Base-by-base conservation (phyloP, 495 filamentous ascomycete genomes). In the Cercophora sp. region DNA sequence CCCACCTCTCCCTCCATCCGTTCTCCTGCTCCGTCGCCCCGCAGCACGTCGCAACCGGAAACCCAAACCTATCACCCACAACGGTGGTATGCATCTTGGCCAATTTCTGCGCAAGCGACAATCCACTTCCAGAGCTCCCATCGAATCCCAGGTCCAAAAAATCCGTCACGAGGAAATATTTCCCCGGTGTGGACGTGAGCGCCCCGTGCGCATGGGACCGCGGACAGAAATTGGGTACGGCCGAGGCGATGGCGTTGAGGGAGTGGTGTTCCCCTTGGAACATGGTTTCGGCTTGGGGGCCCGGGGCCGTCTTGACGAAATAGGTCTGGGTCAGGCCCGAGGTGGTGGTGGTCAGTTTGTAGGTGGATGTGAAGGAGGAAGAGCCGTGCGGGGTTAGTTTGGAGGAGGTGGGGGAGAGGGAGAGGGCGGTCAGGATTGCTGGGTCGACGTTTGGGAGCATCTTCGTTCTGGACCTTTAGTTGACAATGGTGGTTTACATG, bases 11-110 rank as follows among this genome's bases (percentile, higher is more conserved):
- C 42, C 68, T 75, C 60, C 75, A 91, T 2, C 61, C 63, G 63
- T 96, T 97, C 16, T 87, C 77, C 70, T 96, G 91, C 44, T 74
- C 77, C 16, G 89, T 91, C 41, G 88, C 79, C 2, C 92, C 91
- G 67, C 91, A 96, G 71, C 85, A 96, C 1, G 77, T 96, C 3
- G 88, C 73, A 1, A 85, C 85, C 1, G 85, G 85, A 65, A 96
- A 96, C 6, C 92, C 91, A 55, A 88, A 96, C 65, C 78, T 68
- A 2, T 73, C 65, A 0, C 87, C 86, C 10, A 87, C 85, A 0
- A 86, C 84, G 2, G 84, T 91, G 18, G 79, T 83, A 67, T 97
- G 91, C 31, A 96, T 70, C 62, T 79, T 82, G 0, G 86, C 92
- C 13, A 97, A 74, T 58, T 94, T 86, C 34, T 78, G 64, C 0